Percentiles rank a stretch among this genome's conserved stretches.
Evolutionary conservation across 2,329 filamentous ascomycete species (phyloP).

Genomic region (Fonsecaea nubica): DNA sequence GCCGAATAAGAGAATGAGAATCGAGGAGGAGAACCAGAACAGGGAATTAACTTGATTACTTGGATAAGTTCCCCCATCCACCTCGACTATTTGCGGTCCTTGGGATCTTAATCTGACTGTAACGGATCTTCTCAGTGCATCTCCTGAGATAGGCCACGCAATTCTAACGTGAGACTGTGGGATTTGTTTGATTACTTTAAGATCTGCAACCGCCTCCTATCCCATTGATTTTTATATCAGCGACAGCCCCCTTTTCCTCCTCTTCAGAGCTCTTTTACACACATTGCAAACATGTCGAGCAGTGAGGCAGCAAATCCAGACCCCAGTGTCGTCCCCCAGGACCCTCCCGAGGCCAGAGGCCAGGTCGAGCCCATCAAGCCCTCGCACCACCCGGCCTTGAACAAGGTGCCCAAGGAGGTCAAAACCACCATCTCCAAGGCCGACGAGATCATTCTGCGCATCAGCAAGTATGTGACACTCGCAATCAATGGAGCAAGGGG

Average conservation of each 20-base stretch:
- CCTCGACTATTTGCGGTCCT: background rate
- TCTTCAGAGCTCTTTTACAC: background rate
- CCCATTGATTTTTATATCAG: slow-evolving; percentile 1
- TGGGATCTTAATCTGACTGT: background rate
- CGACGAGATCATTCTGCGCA: slow-evolving; percentile 33
- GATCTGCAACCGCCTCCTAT: background rate
- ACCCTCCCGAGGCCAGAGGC: slow-evolving; percentile 22
- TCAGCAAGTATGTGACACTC: slow-evolving; percentile 33
- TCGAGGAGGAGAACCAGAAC: background rate
- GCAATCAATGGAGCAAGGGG: background rate
- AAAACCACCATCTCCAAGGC: slow-evolving; percentile 31
- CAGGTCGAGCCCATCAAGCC: slow-evolving; percentile 29
- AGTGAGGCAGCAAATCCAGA: slow-evolving; percentile 32
- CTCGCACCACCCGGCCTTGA: slow-evolving; percentile 22
- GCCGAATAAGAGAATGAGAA: background rate
- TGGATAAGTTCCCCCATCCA: background rate
- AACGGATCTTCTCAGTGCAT: background rate
- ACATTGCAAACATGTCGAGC: slow-evolving; percentile 30
- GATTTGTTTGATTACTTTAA: background rate
- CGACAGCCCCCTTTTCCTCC: background rate
- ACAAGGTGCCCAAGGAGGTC: slow-evolving; percentile 33
- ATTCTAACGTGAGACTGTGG: slow-evolving; percentile 1
- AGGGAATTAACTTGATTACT: background rate
- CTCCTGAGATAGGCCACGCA: background rate
- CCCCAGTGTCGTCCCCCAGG: slow-evolving; percentile 32